phyloP scores from a whole-genome alignment of 225 moss, liverwort and hornwort species.

The Thuidium tamariscinum region DNA sequence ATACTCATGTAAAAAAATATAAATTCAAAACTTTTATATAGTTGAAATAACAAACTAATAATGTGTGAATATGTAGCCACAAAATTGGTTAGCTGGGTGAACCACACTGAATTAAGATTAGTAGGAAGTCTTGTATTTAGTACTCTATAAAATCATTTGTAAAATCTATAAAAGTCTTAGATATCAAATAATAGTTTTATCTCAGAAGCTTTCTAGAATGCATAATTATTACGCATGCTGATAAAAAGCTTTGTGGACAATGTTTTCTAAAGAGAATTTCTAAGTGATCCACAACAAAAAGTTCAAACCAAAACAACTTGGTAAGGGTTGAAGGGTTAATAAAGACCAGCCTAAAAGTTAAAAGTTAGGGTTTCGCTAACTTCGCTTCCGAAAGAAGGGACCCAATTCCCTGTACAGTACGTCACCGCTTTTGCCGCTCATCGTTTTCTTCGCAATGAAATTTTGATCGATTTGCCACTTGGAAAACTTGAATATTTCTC shows the following conservation, averaged over 20 bases:
- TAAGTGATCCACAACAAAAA: background rate
- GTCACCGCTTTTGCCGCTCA: background rate
- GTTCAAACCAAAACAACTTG: background rate
- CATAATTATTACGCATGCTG: accelerated
- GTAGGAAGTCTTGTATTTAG: background rate
- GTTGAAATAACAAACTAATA: background rate
- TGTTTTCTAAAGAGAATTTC: background rate
- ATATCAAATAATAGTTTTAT: background rate
- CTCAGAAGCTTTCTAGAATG: accelerated
- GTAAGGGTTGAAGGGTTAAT: background rate
- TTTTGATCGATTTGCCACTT: background rate
- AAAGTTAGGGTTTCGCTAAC: background rate
- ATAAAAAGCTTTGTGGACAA: background rate
- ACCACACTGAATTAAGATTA: accelerated
- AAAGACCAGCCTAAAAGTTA: background rate
- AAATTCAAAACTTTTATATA: background rate
- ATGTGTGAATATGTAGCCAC: accelerated
- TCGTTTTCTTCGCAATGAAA: background rate
- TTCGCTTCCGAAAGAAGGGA: background rate
- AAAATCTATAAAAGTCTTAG: accelerated
- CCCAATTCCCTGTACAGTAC: background rate
- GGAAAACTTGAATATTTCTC: background rate
- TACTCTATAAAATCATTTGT: background rate
- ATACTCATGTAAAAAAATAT: background rate
- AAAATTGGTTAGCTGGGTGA: background rate